A percentile compares a stretch with the other conserved stretches of the same genome.
Conservation (phyloP, 352 stramenopile genomes). For the Paralagenidium karlingii region DNA sequence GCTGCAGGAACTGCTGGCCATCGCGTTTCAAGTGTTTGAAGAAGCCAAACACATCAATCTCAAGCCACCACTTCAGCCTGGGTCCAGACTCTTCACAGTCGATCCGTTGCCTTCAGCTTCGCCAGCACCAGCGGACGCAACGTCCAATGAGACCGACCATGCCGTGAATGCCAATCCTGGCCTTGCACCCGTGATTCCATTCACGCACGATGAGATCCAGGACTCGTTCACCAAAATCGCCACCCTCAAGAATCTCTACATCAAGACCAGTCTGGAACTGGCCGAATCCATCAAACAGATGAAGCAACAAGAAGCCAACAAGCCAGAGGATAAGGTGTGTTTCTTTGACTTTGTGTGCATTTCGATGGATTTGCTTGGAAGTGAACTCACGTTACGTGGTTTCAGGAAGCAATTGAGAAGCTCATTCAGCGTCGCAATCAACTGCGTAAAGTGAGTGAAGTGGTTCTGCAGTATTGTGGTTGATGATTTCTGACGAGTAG, state of each 20-base stretch:
- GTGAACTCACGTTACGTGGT: too few species aligned
- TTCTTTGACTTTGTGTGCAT: too few species aligned
- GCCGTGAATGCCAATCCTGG: too few species aligned
- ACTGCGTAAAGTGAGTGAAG: constrained; percentile 34
- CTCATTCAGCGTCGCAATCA: constrained; percentile 52
- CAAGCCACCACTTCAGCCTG: constrained; percentile 66
- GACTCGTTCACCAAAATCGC: constrained; percentile 78
- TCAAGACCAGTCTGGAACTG: constrained; percentile 55
- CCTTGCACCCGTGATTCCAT: too few species aligned
- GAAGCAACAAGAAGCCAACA: not conserved
- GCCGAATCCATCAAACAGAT: constrained; percentile 35
- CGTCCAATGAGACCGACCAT: constrained; percentile 47
- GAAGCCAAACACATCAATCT: constrained; percentile 79
- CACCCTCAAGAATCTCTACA: constrained; percentile 67
- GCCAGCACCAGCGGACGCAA: constrained; percentile 18
- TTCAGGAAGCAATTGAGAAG: constrained; percentile 31
- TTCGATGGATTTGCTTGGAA: too few species aligned
- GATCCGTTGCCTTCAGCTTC: constrained; percentile 19
- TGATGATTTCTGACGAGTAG: not conserved
- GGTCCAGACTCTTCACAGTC: constrained; percentile 57
- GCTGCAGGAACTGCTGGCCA: constrained; percentile 52
- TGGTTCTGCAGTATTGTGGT: not conserved
- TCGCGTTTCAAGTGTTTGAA: constrained; percentile 67
- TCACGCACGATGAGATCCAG: constrained; percentile 78
- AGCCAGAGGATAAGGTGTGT: not conserved